A percentile compares a stretch with the other conserved stretches of the same genome.
Conservation (phyloP, 768 basidiomycete genomes). For the Calocybe indica region DNA sequence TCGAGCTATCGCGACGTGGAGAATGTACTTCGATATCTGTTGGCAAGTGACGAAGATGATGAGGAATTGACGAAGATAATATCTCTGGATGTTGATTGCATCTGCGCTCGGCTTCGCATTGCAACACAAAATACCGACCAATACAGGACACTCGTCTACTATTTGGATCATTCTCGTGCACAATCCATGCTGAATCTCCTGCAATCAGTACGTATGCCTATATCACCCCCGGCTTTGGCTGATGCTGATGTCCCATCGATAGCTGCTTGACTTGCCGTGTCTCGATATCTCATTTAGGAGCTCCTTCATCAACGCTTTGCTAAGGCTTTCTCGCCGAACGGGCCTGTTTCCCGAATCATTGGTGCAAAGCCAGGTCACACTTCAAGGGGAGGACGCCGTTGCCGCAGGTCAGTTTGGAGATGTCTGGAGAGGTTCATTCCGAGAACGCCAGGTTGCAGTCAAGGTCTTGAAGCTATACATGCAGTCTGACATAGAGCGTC, state of each 20-base stretch:
- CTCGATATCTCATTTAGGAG: conserved; percentile 5
- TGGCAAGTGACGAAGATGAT: conserved; percentile 1
- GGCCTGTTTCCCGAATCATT: conserved; percentile 20
- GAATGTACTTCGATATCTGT: conserved; percentile 4
- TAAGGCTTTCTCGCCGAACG: conserved; percentile 21
- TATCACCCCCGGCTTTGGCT: neutral
- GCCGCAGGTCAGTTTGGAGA: conserved; percentile 22
- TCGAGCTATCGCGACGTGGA: neutral
- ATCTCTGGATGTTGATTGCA: conserved; percentile 7
- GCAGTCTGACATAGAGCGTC: conserved; percentile 9
- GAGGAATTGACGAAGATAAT: conserved; percentile 2
- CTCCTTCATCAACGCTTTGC: conserved; percentile 8
- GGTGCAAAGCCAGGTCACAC: conserved; percentile 3
- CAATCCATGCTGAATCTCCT: conserved; percentile 9
- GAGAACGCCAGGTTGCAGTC: conserved; percentile 21
- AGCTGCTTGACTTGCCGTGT: conserved; percentile 7
- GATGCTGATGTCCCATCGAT: neutral
- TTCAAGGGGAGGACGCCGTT: conserved; percentile 10
- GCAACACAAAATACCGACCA: neutral
- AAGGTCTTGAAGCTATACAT: conserved; percentile 18
- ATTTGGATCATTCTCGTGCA: conserved; percentile 2
- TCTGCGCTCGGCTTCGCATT: conserved; percentile 4
- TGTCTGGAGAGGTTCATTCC: conserved; percentile 21
- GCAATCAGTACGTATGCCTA: conserved; percentile 3
- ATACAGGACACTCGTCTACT: conserved; percentile 1